Evolutionary conservation across 2,329 filamentous ascomycete genomes (phyloP), one percentile per base, ranked within the genome.

Genomic region (Canariomyces notabilis): DNA sequence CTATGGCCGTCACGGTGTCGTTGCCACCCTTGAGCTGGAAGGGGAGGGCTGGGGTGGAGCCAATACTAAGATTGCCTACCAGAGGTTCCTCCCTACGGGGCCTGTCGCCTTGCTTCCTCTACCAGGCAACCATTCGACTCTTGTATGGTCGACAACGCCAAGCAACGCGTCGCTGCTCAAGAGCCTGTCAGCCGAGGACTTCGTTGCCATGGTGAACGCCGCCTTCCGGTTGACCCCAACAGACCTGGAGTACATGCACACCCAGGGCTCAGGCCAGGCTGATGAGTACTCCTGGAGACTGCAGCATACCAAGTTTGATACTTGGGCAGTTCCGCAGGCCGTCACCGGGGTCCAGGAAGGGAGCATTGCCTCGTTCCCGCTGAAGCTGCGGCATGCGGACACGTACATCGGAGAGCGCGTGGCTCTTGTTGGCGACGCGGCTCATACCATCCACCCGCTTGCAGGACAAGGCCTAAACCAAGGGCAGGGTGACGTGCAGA

Each of bases 101-200:
- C 93, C 93, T 0, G 81, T 97, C 42, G 93, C 93, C 15, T 82
- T 97, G 69, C 79, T 98, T 1, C 93, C 93, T 1, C 72, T 98
- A 7, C 93, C 93, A 0, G 86, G 87, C 16, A 85, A 87, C 53
- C 78, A 80, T 62, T 84, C 90, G 4, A 90, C 89, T 1, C 74
- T 98, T 4, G 93, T 98, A 15, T 98, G 93, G 93, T 94, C 89
- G 5, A 97, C 90, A 1, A 93, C 87, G 0, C 85, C 89, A 0
- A 75, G 81, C 44, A 82, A 88, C 50, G 93, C 91, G 1, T 76
- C 85, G 0, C 74, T 84, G 44, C 75, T 98, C 33, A 96, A 95
- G 71, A 78, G 77, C 31, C 75, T 98, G 4, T 71, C 82, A 0
- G 65, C 82, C 0, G 70, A 73, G 39, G 86, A 95, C 61, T 94